These are phyloP conservation scores for Suillus alpinus DNA, from an alignment of 768 basidiomycete species.

Conservation along the genomic window DNA sequence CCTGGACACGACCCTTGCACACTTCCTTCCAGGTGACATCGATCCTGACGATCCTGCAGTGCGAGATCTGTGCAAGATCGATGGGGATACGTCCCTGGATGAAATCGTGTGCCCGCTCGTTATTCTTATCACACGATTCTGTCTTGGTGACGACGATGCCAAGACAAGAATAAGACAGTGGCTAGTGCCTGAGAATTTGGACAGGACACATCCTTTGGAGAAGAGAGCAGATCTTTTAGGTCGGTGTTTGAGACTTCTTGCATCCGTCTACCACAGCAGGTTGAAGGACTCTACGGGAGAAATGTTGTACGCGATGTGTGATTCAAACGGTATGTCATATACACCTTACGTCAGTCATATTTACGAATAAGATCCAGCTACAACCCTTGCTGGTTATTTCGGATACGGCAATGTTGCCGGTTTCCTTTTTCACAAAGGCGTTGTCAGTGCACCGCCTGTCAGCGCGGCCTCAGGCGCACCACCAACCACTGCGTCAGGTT, in stretches of 20 bases:
- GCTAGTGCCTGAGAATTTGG: conserved; percentile 76
- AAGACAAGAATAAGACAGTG: conserved; percentile 58
- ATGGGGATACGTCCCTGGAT: conserved; percentile 63
- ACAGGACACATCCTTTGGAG: conserved; percentile 77
- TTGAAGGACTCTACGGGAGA: conserved; percentile 82
- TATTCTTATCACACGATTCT: conserved; percentile 71
- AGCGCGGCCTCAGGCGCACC: conserved; percentile 33
- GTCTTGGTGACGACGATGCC: conserved; percentile 57
- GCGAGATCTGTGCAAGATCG: conserved; percentile 47
- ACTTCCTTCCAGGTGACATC: conserved; percentile 65
- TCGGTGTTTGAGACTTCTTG: conserved; percentile 72
- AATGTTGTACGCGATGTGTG: conserved; percentile 80
- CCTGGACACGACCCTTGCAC: conserved; percentile 53
- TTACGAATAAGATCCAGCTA: conserved; percentile 41
- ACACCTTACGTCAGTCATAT: not conserved
- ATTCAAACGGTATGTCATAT: conserved; percentile 57
- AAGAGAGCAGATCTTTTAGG: conserved; percentile 72
- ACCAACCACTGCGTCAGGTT: conserved; percentile 33
- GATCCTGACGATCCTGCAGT: conserved; percentile 66
- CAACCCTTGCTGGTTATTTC: conserved; percentile 68
- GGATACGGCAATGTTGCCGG: conserved; percentile 98
- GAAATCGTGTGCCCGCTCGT: conserved; percentile 76
- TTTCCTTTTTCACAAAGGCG: conserved; percentile 88
- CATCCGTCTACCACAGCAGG: conserved; percentile 67
- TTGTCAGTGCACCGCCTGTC: conserved; percentile 57